Evolutionary conservation across 2,329 filamentous ascomycete species (phyloP).

Genomic region (Tolypocladium paradoxum): DNA sequence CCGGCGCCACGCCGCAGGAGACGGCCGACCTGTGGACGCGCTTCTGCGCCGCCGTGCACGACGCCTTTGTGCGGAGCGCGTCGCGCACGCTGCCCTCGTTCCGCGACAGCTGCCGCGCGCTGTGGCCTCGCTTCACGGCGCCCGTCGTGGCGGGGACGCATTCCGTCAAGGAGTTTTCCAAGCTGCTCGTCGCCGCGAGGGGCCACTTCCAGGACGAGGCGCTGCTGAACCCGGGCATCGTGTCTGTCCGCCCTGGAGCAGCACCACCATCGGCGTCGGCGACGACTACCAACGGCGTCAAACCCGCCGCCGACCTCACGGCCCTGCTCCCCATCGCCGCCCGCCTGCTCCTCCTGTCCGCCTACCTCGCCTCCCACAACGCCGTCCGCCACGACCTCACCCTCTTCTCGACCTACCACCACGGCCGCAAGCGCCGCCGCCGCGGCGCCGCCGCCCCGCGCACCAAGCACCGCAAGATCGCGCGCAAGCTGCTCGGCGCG

Average conservation of each 20-base stretch:
- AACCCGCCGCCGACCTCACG: slow-evolving; percentile 33
- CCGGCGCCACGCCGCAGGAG: slow-evolving; percentile 40
- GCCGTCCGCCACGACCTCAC: slow-evolving; percentile 59
- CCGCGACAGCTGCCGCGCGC: slow-evolving; percentile 53
- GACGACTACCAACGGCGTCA: background rate
- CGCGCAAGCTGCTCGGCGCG: slow-evolving; percentile 65
- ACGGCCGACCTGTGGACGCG: slow-evolving; percentile 65
- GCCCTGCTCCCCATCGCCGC: slow-evolving; percentile 59
- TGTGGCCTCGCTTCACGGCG: slow-evolving; percentile 79
- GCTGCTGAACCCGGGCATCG: slow-evolving; percentile 56
- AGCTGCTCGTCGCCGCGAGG: slow-evolving; percentile 62
- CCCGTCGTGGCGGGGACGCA: slow-evolving; percentile 68
- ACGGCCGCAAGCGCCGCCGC: slow-evolving; percentile 38
- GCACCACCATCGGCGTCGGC: background rate
- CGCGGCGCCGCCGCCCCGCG: slow-evolving; percentile 28
- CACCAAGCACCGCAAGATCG: slow-evolving; percentile 58
- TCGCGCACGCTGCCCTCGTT: slow-evolving; percentile 71
- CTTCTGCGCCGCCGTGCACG: slow-evolving; percentile 77
- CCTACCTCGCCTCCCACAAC: slow-evolving; percentile 76
- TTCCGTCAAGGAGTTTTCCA: slow-evolving; percentile 70
- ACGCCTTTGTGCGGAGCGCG: slow-evolving; percentile 71
- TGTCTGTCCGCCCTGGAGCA: slow-evolving; percentile 12
- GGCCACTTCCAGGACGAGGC: slow-evolving; percentile 62
- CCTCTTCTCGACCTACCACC: slow-evolving; percentile 63
- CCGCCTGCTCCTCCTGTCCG: slow-evolving; percentile 62